Evolutionary conservation across 2,329 filamentous ascomycete genomes (phyloP).

Genomic region (Claviceps arundinis): DNA sequence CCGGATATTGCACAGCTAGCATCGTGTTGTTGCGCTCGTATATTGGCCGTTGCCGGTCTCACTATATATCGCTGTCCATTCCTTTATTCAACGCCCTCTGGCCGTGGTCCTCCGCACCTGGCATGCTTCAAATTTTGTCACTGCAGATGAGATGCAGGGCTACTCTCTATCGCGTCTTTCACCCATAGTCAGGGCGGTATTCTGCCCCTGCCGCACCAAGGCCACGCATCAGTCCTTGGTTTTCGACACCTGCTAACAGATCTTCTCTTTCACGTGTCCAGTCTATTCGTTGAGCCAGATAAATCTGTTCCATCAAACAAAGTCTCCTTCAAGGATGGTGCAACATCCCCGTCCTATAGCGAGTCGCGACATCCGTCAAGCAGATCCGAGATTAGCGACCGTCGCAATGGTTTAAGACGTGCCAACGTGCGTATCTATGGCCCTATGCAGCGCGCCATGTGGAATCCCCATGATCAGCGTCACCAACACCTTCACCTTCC

Average conservation of each 20-base stretch:
- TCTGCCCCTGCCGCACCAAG: not conserved
- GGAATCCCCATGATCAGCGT: slow-evolving; percentile 8
- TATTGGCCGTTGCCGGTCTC: not conserved
- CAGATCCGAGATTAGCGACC: slow-evolving; percentile 20
- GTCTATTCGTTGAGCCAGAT: slow-evolving; percentile 33
- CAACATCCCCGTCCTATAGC: slow-evolving; percentile 22
- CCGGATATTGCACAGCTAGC: not conserved
- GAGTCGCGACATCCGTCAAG: slow-evolving; percentile 25
- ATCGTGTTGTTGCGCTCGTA: not conserved
- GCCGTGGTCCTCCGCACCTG: not conserved
- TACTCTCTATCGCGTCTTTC: slow-evolving; percentile 5
- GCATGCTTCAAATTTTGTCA: not conserved
- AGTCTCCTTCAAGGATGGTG: slow-evolving; percentile 16
- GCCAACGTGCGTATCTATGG: slow-evolving; percentile 17
- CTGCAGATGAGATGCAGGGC: not conserved
- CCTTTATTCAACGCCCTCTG: not conserved
- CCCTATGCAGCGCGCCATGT: slow-evolving; percentile 13
- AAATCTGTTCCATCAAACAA: slow-evolving; percentile 29
- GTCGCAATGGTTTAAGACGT: slow-evolving; percentile 11
- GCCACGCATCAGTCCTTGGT: not conserved
- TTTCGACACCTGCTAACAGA: slow-evolving; percentile 7
- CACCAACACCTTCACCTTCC: slow-evolving; percentile 8
- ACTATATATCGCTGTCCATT: not conserved
- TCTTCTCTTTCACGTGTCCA: slow-evolving; percentile 11
- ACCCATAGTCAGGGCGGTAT: not conserved